Evolutionary conservation across 345 rosid genomes (phyloP), one percentile per base, ranked within the genome.

Genomic region (Tarenaya hassleriana): DNA sequence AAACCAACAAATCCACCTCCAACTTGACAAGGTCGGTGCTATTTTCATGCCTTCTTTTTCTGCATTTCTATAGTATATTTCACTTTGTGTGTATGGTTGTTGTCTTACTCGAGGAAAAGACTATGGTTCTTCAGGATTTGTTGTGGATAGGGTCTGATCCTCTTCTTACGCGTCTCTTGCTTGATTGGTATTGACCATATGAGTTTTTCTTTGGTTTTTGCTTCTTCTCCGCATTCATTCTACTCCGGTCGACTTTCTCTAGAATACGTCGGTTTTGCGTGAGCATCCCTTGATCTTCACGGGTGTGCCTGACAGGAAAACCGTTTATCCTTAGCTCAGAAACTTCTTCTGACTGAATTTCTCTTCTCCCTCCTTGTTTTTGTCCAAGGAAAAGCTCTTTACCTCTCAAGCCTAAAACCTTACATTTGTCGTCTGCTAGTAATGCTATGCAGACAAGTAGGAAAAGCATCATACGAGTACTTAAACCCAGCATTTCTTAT

Each of bases 81-180:
- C 29, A 2, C 29, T 33, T 34, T 51, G 48, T 31, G 47, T 42
- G 49, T 56, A 40, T 47, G 38, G 56, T 50, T 43, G 4, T 72
- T 68, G 62, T 10, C 52, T 57, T 44, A 37, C 34, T 35, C 13
- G 55, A 56, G 49, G 40, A 52, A 46, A 44, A 24, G 21, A 41
- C 41, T 51, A 35, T 34, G 39, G 38, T 27, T 9, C 56, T 27
- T 61, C 63, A 73, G 16, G 73, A n/a, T 66, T 66, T 68, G 82
- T 81, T 81, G 63, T 81, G 88, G 53, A 80, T 77, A 52, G 86
- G 86, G 68, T 80, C 77, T 9, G 87, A 59, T 32, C 83, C 87
- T 69, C 73, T 50, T 63, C 69, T 61, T 1, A 80, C 79, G 37
- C 49, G 58, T 69, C 83, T 72, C 65, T 77, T 75, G 77, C 81